Evolutionary conservation across 495 filamentous ascomycete species (phyloP).

Genomic region (Neurospora sp.): DNA sequence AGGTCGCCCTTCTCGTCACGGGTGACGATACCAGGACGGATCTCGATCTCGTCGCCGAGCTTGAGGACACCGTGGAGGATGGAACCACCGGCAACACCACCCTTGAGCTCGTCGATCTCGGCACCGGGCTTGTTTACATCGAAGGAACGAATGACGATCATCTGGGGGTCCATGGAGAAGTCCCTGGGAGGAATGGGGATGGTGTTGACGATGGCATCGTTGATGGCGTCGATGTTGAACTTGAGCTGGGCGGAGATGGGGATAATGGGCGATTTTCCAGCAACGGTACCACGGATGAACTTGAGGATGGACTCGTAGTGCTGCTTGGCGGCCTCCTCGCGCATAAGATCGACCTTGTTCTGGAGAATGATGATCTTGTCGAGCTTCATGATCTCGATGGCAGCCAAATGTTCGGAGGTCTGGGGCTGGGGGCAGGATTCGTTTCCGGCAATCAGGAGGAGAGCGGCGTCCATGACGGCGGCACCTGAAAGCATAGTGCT

Average conservation of each 20-base stretch:
- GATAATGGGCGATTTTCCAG: slow-evolving; percentile 91
- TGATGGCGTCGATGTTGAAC: slow-evolving; percentile 98
- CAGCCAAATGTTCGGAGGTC: slow-evolving; percentile 95
- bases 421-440: slow-evolving; percentile 99
- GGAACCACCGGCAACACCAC: slow-evolving; percentile 94
- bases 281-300: slow-evolving; percentile 95
- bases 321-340: slow-evolving; percentile 79
- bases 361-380: slow-evolving; percentile 98
- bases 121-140: slow-evolving; percentile 99
- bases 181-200: slow-evolving; percentile 87
- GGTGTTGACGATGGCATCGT: slow-evolving; percentile 83
- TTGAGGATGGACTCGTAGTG: slow-evolving; percentile 95
- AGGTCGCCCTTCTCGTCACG: slow-evolving; percentile 89
- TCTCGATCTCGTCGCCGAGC: slow-evolving; percentile 95
- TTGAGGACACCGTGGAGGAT: slow-evolving; percentile 94
- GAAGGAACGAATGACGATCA: slow-evolving; percentile 98
- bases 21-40: slow-evolving; percentile 88
- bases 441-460: slow-evolving; percentile 95
- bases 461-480: slow-evolving; percentile 97
- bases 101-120: slow-evolving; percentile 98
- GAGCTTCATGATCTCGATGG: slow-evolving; percentile 98
- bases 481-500: slow-evolving; percentile 99
- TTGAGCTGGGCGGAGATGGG: slow-evolving; percentile 98
- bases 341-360: slow-evolving; percentile 98
- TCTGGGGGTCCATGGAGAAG: slow-evolving; percentile 82